A percentile compares a stretch with the other conserved stretches of the same genome.
These are phyloP conservation scores for Saccharomyces hybrid DNA, from an alignment of 1,139 yeast genomes.

Conservation along the genomic window DNA sequence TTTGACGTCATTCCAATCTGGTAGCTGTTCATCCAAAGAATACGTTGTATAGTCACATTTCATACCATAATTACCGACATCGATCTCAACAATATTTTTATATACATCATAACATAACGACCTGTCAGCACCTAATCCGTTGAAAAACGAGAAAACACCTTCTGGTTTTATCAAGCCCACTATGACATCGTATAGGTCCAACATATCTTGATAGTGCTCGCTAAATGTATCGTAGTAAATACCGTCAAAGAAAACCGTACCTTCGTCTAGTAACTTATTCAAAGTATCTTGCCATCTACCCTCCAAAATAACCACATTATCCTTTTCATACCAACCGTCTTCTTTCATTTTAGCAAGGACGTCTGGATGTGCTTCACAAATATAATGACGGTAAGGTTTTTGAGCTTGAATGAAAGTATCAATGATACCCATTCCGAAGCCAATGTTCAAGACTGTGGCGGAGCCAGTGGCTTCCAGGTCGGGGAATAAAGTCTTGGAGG, in stretches of 20 bases:
- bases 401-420: constrained; percentile 63
- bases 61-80: constrained; percentile 72
- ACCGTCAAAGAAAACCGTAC: constrained; percentile 71
- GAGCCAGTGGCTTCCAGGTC: constrained; percentile 33
- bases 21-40: constrained; percentile 35
- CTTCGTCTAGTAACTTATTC: constrained; percentile 54
- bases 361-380: constrained; percentile 93
- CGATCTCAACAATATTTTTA: constrained; percentile 71
- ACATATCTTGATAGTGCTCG: constrained; percentile 79
- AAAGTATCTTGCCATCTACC: constrained; percentile 93
- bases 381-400: constrained; percentile 64
- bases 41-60: constrained; percentile 45
- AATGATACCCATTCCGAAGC: constrained; percentile 95
- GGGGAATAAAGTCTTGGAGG: constrained; percentile 60
- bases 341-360: constrained; percentile 57
- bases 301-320: constrained; percentile 62
- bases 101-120: constrained; percentile 85
- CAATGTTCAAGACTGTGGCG: constrained; percentile 64
- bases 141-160: constrained; percentile 82
- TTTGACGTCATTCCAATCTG: constrained; percentile 30
- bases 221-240: constrained; percentile 91
- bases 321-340: constrained; percentile 81
- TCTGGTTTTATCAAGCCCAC: constrained; percentile 77
- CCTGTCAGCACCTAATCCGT: constrained; percentile 95
- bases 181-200: constrained; percentile 69